These are phyloP conservation scores for Exophiala aquamarina DNA, from an alignment of 2,329 filamentous ascomycete genomes.

Conservation along the genomic window DNA sequence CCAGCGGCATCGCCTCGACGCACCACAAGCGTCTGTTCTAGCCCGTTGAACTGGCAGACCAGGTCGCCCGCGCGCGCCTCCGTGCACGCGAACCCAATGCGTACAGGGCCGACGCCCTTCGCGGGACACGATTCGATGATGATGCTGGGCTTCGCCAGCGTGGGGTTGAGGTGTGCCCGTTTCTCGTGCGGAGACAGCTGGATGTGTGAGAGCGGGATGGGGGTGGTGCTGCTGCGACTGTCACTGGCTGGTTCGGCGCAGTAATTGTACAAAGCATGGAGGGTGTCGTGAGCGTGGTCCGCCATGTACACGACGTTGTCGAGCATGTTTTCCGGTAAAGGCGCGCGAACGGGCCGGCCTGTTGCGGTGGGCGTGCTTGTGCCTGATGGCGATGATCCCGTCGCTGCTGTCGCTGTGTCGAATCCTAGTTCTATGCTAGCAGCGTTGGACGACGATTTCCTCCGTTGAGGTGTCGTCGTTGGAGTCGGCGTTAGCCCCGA, in stretches of 20 bases:
- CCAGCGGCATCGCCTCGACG: conserved; percentile 5
- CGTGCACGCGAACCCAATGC: conserved; percentile 26
- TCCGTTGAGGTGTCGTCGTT: neutral
- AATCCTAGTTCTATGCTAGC: neutral
- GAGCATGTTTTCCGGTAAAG: conserved; percentile 20
- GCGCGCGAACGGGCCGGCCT: conserved; percentile 7
- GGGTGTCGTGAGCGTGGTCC: conserved; percentile 10
- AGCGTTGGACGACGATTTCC: neutral
- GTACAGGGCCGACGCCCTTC: conserved; percentile 10
- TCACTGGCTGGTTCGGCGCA: neutral
- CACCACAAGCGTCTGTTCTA: conserved; percentile 23
- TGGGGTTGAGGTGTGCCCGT: conserved; percentile 9
- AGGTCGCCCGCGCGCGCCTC: conserved; percentile 19
- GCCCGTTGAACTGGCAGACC: conserved; percentile 21
- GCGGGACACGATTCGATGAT: conserved; percentile 22
- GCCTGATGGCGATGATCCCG: neutral
- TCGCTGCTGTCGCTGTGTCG: neutral
- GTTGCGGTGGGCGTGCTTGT: neutral
- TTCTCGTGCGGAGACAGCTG: conserved; percentile 20
- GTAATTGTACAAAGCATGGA: conserved; percentile 22
- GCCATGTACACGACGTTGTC: conserved; percentile 20
- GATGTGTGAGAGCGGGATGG: conserved; percentile 16
- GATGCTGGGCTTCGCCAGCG: conserved; percentile 15
- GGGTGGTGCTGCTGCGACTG: conserved; percentile 3
- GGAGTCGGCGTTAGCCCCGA: neutral